phyloP scores from a whole-genome alignment of 73 alveolate genomes.

The Tetrahymena thermophila region DNA sequence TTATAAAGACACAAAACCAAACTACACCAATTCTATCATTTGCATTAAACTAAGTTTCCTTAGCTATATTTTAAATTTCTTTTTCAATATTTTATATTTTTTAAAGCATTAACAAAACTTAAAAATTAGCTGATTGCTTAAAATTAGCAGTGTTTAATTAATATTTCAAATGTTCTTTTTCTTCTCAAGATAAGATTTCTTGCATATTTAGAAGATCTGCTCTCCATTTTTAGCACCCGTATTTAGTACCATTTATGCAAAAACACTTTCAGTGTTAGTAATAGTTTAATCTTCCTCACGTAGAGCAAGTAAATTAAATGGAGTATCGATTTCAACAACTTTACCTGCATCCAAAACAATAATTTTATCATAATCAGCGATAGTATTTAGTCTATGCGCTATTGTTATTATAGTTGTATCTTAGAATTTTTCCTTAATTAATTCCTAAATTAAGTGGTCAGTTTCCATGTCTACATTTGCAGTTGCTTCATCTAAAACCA shows the following conservation, averaged over 20 bases:
- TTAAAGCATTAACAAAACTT: no score
- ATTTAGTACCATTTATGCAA: background rate
- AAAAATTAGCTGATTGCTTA: background rate
- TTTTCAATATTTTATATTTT: background rate
- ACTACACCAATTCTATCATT: background rate
- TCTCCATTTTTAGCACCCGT: background rate
- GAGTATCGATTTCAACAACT: constrained; percentile 4
- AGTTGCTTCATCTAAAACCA: constrained; percentile 79
- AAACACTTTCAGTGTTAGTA: background rate
- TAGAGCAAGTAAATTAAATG: background rate
- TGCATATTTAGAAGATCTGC: background rate
- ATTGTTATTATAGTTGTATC: constrained; percentile 64
- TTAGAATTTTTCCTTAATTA: constrained; percentile 44
- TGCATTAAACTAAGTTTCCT: no score
- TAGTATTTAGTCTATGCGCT: constrained; percentile 74
- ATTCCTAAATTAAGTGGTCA: constrained; percentile 55
- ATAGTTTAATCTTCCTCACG: background rate
- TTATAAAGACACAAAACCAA: background rate
- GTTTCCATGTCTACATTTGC: constrained; percentile 72
- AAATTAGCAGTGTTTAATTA: background rate
- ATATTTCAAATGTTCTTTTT: background rate
- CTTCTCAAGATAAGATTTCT: background rate
- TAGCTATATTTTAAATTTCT: no score
- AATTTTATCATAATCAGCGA: constrained; percentile 56
- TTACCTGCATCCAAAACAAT: constrained; percentile 51